Evolutionary conservation across 345 rosid species (phyloP).

Genomic region (Noccaea caerulescens): DNA sequence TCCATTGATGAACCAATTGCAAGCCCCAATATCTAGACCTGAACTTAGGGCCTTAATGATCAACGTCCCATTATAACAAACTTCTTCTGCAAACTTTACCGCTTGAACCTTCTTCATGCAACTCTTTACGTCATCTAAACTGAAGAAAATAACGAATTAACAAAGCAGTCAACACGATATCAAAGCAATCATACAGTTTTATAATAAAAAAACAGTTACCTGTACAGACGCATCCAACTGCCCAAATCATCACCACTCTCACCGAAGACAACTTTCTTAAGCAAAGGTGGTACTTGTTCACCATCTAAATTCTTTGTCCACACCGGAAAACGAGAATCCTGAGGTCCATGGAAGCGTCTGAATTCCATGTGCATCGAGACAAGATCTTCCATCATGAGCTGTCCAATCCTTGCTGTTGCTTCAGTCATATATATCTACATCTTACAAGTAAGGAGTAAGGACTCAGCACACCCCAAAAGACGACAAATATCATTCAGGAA

Average conservation of each 20-base stretch:
- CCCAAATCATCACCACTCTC: slow-evolving; percentile 67
- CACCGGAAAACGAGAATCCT: slow-evolving; percentile 52
- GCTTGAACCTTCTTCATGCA: slow-evolving; percentile 67
- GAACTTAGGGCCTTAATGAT: slow-evolving; percentile 76
- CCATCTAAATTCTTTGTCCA: slow-evolving; percentile 78
- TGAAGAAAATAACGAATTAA: slow-evolving; percentile 40
- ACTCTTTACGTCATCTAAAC: slow-evolving; percentile 69
- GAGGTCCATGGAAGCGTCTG: slow-evolving; percentile 60
- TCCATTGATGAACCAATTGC: slow-evolving; percentile 74
- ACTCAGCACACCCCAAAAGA: slow-evolving; percentile 26
- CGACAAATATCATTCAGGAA: slow-evolving; percentile 15
- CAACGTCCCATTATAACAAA: slow-evolving; percentile 75
- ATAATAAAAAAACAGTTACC: slow-evolving; percentile 49
- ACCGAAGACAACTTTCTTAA: slow-evolving; percentile 64
- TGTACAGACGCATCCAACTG: slow-evolving; percentile 83
- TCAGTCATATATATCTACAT: slow-evolving; percentile 75
- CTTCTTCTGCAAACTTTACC: slow-evolving; percentile 74
- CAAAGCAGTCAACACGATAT: not conserved
- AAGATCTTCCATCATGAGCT: slow-evolving; percentile 91
- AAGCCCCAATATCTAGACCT: slow-evolving; percentile 86
- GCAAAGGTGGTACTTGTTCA: slow-evolving; percentile 54
- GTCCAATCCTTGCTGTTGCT: slow-evolving; percentile 72
- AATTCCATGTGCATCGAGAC: slow-evolving; percentile 74
- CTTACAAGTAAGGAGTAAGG: slow-evolving; percentile 30
- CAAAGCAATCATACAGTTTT: not conserved